phyloP scores from a whole-genome alignment of 225 moss, liverwort and hornwort genomes.

The Bryoerythrophyllum caledonicum region DNA sequence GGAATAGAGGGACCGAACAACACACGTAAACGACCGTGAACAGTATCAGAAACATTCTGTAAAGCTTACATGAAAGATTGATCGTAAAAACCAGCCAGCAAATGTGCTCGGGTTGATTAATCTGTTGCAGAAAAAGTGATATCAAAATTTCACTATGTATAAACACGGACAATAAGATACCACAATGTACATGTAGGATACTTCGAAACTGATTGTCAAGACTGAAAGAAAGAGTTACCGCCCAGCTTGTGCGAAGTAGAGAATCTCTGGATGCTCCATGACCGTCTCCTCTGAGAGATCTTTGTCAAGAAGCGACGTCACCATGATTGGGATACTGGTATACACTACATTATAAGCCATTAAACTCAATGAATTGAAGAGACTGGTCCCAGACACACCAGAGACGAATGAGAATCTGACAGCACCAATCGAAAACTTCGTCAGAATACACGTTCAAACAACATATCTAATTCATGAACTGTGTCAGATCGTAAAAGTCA shows the following conservation, averaged over 20 bases:
- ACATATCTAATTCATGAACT: no score
- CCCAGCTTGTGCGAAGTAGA: constrained; percentile 90
- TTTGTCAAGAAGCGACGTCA: constrained; percentile 87
- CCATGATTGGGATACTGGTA: constrained; percentile 89
- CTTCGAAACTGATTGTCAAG: constrained; percentile 4
- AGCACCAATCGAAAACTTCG: constrained; percentile 10
- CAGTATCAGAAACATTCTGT: background rate
- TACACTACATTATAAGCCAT: constrained; percentile 98
- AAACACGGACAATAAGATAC: background rate
- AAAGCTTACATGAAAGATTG: constrained; percentile 79
- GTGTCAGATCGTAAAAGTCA: background rate
- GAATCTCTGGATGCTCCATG: constrained; percentile 86
- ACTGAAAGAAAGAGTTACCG: constrained; percentile 47
- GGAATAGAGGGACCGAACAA: constrained; percentile 1
- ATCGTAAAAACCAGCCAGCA: constrained; percentile 87
- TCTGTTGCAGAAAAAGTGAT: constrained; percentile 30
- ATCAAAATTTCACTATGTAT: background rate
- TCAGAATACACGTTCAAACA: constrained; percentile 25
- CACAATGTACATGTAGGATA: constrained; percentile 7
- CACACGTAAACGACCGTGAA: background rate
- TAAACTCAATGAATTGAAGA: constrained; percentile 96
- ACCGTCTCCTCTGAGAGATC: constrained; percentile 85
- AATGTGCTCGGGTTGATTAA: constrained; percentile 92
- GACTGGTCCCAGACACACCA: constrained; percentile 89
- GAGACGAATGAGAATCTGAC: constrained; percentile 91